Base-by-base conservation (phyloP, 2,329 filamentous ascomycete genomes). In the Ophiostoma australiae region DNA sequence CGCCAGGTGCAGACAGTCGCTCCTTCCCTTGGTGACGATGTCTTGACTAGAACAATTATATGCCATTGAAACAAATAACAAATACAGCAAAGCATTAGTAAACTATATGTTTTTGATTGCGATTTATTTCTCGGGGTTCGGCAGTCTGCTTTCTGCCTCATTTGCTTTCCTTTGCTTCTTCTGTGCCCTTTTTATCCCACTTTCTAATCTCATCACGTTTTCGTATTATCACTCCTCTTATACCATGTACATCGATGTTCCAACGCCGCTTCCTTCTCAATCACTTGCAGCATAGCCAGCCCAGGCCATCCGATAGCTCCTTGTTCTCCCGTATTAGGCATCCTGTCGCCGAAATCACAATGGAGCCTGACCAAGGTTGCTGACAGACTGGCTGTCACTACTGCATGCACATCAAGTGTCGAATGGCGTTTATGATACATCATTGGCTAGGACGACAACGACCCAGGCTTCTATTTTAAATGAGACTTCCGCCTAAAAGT, bases 361-460 rank as follows among this genome's bases (percentile, higher is more conserved):
- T 11, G 58, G 58, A 33, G 27, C 15, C 23, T 17, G 27, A 31
- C 58, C 58, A 33, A 35, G 27, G 11, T 63, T 27, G 27, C 27
- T 63, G 27, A 33, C 58, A 33, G 11, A 5, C 17, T 63, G 58
- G 58, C 58, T 63, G 27, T 63, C 58, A 63, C 58, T 63, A 63
- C 58, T 63, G 58, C 58, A 63, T 31, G 58, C 27, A 58, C 33
- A 63, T 63, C 27, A 13, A 63, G 27, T 15, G 58, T 33, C 5
- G 58, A 17, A 17, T 33, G 27, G 58, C 27, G 58, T 63, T 33
- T 63, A 33, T n/a, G 61, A n/a, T 33, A n/a, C 15, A 66, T 66
- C 33, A 66, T 66, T 66, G 61, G 61, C 33, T 27, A 37, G 61
- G 17, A 4, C 17, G 13, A 10, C 31, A 17, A n/a, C 33, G 1